Base-by-base conservation (phyloP, 2,329 filamentous ascomycete genomes). In the Pleoardoris graminearum region DNA sequence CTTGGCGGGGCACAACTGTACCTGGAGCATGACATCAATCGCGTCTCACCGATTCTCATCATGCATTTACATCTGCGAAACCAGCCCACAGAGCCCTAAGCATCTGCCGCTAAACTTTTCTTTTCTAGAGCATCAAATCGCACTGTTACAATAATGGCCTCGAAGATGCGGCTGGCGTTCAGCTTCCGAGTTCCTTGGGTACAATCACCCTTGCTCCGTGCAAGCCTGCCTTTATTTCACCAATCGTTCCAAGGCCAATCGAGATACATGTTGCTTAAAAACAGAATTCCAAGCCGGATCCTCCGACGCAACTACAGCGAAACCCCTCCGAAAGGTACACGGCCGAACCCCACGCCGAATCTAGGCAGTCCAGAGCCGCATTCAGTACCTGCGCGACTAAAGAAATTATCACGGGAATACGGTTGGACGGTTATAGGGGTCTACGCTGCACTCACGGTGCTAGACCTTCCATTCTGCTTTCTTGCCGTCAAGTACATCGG, bases 401-500 rank as follows among this genome's bases (percentile, higher is more conserved):
- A 86, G 74, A 90, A 89, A 68, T 81, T 97, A 45, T 90, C 87
- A 4, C 85, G 86, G 55, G 92, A 96, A 72, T 97, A 97, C 71
- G 93, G 93, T 38, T 96, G 90, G 89, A 83, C 88, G 1, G 91
- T 91, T 1, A 75, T 96, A 4, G 91, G 90, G 17, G 89, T 97
- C n/a, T 97, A 97, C 74, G 74, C 96, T 14, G 79, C 80, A 1
- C 77, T 97, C 45, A 91, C 88, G 41, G 87, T 89, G 33, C 77
- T 95, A 46, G 92, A 97, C 74, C 94, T 97, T 61, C 93, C 92
- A 0, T 91, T 97, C 68, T 97, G 92, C 76, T 97, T 95, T 76
- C 76, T 94, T 47, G 83, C 93, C 11, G 93, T 97, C 38, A 82
- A 86, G 52, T 77, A 85, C 46, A 81, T 96, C 2, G 92, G 92